Evolutionary conservation across 2,329 filamentous ascomycete species (phyloP).

Genomic region (Coniochaeta sp.): DNA sequence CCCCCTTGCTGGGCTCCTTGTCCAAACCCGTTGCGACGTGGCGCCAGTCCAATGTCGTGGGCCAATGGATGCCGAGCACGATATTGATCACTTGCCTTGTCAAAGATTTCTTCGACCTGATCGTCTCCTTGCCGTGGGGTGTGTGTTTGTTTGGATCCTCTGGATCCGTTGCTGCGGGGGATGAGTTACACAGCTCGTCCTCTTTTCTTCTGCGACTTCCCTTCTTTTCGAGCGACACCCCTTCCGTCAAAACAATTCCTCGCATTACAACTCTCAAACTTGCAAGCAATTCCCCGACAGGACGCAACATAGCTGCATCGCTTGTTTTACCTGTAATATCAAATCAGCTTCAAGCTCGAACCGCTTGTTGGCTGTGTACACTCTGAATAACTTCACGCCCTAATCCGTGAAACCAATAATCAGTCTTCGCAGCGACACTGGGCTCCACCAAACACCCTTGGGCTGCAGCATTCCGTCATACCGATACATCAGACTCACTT

Average conservation of each 20-base stretch:
- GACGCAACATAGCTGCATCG: not conserved
- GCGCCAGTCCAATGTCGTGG: slow-evolving; percentile 25
- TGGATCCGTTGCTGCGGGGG: slow-evolving; percentile 5
- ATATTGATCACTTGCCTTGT: slow-evolving; percentile 27
- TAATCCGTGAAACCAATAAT: not conserved
- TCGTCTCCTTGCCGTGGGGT: not conserved
- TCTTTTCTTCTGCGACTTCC: slow-evolving; percentile 10
- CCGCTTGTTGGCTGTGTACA: slow-evolving; percentile 1
- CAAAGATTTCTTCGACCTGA: slow-evolving; percentile 14
- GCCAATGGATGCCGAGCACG: slow-evolving; percentile 24
- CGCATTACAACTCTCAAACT: slow-evolving; percentile 5
- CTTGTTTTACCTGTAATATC: not conserved
- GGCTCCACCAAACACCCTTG: not conserved
- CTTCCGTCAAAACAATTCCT: slow-evolving; percentile 7
- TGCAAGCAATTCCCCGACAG: slow-evolving; percentile 3
- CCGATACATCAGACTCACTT: slow-evolving; percentile 10
- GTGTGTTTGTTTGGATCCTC: slow-evolving; percentile 8
- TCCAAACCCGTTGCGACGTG: slow-evolving; percentile 25
- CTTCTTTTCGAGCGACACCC: slow-evolving; percentile 10
- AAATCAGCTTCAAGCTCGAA: slow-evolving; percentile 2
- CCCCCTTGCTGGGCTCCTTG: slow-evolving; percentile 7
- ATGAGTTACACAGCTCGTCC: slow-evolving; percentile 5
- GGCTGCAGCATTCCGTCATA: slow-evolving; percentile 2
- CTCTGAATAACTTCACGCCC: not conserved
- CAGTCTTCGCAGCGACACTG: not conserved